phyloP scores from a whole-genome alignment of 768 basidiomycete genomes.

The Pleurotus ostreatus region DNA sequence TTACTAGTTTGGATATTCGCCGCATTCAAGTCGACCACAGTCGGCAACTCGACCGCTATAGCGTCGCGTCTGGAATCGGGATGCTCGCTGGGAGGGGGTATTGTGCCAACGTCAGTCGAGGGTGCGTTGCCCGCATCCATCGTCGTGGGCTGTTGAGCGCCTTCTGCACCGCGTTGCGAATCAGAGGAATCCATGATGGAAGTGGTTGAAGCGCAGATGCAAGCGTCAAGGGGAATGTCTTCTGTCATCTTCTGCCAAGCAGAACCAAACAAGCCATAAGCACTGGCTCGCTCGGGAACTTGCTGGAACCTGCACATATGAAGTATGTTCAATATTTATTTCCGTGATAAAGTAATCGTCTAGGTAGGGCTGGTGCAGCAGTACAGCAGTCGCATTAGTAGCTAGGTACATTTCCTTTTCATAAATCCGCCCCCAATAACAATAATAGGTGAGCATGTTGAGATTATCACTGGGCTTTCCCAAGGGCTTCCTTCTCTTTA shows the following conservation, averaged over 20 bases:
- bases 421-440: background rate
- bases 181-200: slow-evolving; percentile 1
- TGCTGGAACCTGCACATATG: background rate
- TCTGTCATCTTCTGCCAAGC: background rate
- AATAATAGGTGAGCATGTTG: background rate
- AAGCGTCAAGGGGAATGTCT: background rate
- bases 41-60: background rate
- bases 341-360: too few relatives aligned
- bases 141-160: background rate
- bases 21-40: background rate
- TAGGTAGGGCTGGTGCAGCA: too few relatives aligned
- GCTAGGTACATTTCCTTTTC: background rate
- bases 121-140: background rate
- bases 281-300: background rate
- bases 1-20: background rate
- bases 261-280: background rate
- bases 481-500: slow-evolving; percentile 11
- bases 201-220: background rate
- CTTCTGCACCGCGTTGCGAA: background rate
- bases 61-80: background rate
- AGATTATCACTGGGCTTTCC: background rate
- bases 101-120: background rate
- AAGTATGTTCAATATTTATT: too few relatives aligned
- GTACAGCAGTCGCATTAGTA: background rate
- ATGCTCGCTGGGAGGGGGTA: background rate